Conservation (phyloP, 2,329 filamentous ascomycete species). For the Hypoxylon sp. region DNA sequence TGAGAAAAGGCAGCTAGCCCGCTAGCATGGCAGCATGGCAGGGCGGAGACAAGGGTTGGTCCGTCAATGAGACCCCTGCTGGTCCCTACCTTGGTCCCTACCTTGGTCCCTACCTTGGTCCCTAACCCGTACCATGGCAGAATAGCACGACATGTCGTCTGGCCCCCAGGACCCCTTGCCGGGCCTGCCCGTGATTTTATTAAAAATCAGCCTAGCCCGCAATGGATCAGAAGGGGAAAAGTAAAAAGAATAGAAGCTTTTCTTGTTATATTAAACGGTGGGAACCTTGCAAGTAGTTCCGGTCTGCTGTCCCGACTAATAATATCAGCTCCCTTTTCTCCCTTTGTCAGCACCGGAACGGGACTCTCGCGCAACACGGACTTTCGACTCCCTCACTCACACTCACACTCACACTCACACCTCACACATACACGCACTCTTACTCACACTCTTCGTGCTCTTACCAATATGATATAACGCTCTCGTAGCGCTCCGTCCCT, state of each 20-base stretch:
- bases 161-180: conserved; percentile 6
- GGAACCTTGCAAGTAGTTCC: too few relatives aligned
- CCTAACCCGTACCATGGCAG: too few relatives aligned
- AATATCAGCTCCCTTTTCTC: conserved; percentile 1
- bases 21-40: too few relatives aligned
- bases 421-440: too few relatives aligned
- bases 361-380: too few relatives aligned
- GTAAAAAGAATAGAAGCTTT: neutral
- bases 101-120: too few relatives aligned
- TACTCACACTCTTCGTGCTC: too few relatives aligned
- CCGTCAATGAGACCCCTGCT: neutral
- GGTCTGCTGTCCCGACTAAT: neutral
- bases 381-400: neutral
- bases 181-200: neutral
- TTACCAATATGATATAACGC: conserved; percentile 27
- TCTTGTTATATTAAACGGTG: too few relatives aligned
- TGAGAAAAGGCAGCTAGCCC: conserved; percentile 20
- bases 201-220: conserved; percentile 14
- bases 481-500: conserved; percentile 1
- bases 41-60: neutral
- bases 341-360: conserved; percentile 5
- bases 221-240: neutral
- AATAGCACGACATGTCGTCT: conserved; percentile 1
- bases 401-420: too few relatives aligned
- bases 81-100: conserved; percentile 1